phyloP scores from a whole-genome alignment of 305 asterid genomes.

The Nicotiana rustica region DNA sequence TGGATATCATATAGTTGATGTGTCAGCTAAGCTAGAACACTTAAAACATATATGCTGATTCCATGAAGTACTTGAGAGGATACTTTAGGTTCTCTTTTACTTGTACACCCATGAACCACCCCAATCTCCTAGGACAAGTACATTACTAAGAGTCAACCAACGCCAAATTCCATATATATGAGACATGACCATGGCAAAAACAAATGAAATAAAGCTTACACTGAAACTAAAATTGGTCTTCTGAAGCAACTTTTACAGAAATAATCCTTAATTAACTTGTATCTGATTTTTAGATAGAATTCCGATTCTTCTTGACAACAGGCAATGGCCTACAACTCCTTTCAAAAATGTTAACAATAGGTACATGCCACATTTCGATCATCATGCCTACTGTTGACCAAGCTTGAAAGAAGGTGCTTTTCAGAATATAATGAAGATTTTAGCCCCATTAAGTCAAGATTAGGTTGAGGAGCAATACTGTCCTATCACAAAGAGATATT shows the following conservation, averaged over 20 bases:
- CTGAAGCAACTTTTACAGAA: background rate
- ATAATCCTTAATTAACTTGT: background rate
- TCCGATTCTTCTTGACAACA: background rate
- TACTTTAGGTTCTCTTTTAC: background rate
- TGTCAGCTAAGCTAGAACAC: background rate
- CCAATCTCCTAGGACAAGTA: background rate
- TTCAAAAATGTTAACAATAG: background rate
- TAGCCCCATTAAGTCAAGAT: background rate
- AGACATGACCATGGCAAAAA: background rate
- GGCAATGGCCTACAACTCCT: background rate
- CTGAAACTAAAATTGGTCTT: conserved; percentile 7
- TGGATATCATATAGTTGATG: conserved; percentile 22
- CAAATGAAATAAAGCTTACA: background rate
- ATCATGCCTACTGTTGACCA: background rate
- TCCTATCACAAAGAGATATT: background rate
- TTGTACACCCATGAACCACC: background rate
- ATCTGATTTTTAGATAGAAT: background rate
- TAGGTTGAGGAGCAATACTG: background rate
- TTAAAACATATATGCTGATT: background rate
- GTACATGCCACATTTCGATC: background rate
- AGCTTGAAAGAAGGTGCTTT: background rate
- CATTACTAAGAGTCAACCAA: background rate
- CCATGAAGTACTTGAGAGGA: background rate
- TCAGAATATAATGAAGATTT: conserved; percentile 15
- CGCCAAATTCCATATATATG: background rate